phyloP scores from a whole-genome alignment of 1,284 basidiomycete genomes.

The Boletus chippewaensis region DNA sequence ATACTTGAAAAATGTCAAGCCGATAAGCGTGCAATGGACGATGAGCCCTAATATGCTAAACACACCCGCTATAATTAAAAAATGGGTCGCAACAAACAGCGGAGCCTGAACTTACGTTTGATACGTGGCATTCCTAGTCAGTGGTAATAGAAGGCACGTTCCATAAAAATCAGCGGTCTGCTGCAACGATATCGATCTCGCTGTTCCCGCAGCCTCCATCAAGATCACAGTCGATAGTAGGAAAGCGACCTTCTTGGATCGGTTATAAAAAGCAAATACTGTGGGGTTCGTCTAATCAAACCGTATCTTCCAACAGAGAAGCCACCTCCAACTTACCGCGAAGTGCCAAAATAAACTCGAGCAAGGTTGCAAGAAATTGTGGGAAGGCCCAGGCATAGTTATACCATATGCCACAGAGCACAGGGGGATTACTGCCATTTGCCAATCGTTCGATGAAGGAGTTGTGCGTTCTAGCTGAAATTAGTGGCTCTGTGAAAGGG shows the following conservation, averaged over 20 bases:
- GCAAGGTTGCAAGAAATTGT: conserved; percentile 11
- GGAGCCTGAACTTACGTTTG: conserved; percentile 12
- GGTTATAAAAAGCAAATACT: conserved; percentile 22
- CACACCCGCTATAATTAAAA: not conserved
- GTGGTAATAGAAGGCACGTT: conserved; percentile 13
- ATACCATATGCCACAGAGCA: conserved; percentile 16
- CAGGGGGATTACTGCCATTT: conserved; percentile 12
- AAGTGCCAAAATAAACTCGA: conserved; percentile 19
- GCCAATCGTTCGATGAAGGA: conserved; percentile 6
- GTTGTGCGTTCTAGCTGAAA: conserved; percentile 14
- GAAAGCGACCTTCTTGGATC: conserved; percentile 13
- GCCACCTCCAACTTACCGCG: conserved; percentile 14
- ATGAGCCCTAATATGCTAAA: conserved; percentile 14
- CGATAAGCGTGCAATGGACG: conserved; percentile 19
- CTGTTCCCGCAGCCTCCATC: conserved; percentile 6
- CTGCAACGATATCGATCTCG: conserved; percentile 5
- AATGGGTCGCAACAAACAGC: not conserved
- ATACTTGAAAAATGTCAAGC: conserved; percentile 20
- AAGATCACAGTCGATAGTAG: conserved; percentile 13
- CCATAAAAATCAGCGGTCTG: not conserved
- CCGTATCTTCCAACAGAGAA: not conserved
- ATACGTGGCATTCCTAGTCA: not conserved
- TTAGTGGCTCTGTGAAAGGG: not conserved
- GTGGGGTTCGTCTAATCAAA: not conserved
- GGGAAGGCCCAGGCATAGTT: conserved; percentile 3